Evolutionary conservation across 345 rosid genomes (phyloP).

Genomic region (Gossypium arboreum): DNA sequence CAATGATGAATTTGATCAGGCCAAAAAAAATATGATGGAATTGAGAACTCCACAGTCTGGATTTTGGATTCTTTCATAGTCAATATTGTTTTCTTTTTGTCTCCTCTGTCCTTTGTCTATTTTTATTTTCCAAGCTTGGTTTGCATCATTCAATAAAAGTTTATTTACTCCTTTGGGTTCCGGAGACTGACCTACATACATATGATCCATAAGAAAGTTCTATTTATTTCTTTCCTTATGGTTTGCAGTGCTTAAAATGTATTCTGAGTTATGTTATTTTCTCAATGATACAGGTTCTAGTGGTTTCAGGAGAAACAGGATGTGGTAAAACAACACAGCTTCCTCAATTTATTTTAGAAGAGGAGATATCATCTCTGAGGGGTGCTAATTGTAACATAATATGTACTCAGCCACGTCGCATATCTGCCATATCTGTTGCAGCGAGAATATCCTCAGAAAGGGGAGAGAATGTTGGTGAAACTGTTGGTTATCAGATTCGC

Average conservation of each 20-base stretch:
- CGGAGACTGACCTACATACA: not conserved
- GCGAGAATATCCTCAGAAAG: constrained; percentile 90
- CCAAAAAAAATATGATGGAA: not conserved
- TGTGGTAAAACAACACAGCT: constrained; percentile 99
- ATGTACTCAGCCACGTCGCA: constrained; percentile 96
- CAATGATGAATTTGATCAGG: not conserved
- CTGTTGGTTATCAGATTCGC: constrained; percentile 95
- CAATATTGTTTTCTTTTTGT: not conserved
- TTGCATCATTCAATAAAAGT: not conserved
- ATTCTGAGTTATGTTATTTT: constrained; percentile 1
- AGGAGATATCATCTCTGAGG: constrained; percentile 66
- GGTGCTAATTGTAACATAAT: constrained; percentile 87
- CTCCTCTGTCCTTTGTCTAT: not conserved
- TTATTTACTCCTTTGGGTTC: not conserved
- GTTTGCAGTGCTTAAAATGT: not conserved
- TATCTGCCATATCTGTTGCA: constrained; percentile 94
- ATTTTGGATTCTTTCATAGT: not conserved
- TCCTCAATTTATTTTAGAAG: constrained; percentile 89
- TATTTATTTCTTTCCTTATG: not conserved
- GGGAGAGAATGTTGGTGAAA: constrained; percentile 83
- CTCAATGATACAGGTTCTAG: constrained; percentile 53
- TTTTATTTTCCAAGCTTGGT: constrained; percentile 7
- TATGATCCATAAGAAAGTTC: constrained; percentile 7
- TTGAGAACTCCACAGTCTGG: not conserved
- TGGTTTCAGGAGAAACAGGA: constrained; percentile 95